Evolutionary conservation across 1,284 basidiomycete species (phyloP), one percentile per base, ranked within the genome.

Genomic region (Malassezia nana): DNA sequence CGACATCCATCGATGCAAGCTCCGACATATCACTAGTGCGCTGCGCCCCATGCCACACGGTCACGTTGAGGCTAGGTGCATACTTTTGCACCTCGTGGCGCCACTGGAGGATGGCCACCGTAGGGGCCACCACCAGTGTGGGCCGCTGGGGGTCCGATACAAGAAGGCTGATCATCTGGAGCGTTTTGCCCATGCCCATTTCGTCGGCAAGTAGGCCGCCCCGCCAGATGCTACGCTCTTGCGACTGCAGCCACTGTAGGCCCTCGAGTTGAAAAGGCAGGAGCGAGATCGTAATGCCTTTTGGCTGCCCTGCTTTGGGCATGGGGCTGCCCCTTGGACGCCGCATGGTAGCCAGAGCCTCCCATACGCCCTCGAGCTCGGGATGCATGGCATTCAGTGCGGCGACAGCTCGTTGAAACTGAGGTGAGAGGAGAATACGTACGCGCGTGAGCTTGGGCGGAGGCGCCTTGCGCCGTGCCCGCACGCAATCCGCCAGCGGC

Each of bases 31-130:
- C 78, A 0, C 78, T 79, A 49, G 77, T 73, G n/a, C 79, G 72
- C 33, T 76, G 75, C 2, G 81, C 76, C 18, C 94, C 94, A 72
- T 98, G 91, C 89, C 89, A 99, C 13, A 98, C 81, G 38, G 86
- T 81, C 25, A 92, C 86, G 54, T 75, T 76, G 60, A 78, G 65
- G 29, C 70, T 67, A 24, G 69, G 60, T 13, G 77, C 76, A 55
- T 75, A 77, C 66, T 75, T 74, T 47, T 83, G 82, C 53, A 98
- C 89, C 75, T 99, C 94, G 74, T 92, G 89, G 64, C 84, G 83
- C 94, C 94, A 98, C 77, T 99, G 92, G 84, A 98, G 91, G 61
- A 99, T 83, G 22, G 94, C 94, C 44, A 96, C 92, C 2, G 90
- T 94, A 10, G 76, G 76, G 3, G 92, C 92, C 29, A 98, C 81